Base-by-base conservation (phyloP, 2,329 filamentous ascomycete genomes). In the Nigrospora oryzae region DNA sequence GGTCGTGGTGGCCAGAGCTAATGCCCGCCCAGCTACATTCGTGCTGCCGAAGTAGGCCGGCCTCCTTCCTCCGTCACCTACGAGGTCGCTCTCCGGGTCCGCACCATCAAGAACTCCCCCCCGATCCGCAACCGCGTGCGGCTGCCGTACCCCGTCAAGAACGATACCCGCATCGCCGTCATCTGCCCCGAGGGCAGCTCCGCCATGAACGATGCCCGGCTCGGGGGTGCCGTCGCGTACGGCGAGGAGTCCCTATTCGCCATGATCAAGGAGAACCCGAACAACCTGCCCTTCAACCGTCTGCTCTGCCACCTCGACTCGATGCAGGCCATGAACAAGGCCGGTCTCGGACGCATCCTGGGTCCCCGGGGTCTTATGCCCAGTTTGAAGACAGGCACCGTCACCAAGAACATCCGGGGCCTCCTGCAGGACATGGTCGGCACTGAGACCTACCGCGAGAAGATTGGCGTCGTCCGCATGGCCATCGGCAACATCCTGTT, bases 361-460 rank as follows among this genome's bases (percentile, higher is more conserved):
- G 93, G 93, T 58, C 93, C 94, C 38, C 83, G 80, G 65, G 90
- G 90, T 3, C 66, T 98, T 59, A 97, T 98, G 93, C 93, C 93
- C 6, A 94, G 80, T 62, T 69, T 77, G 48, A 95, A 95, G 73
- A 81, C 81, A 50, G 89, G 89, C 52, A 97, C 93, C 1, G 86
- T 98, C 45, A 89, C 95, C 19, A 84, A 78, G 59, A 85, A 95
- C 61, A 77, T 95, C 14, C 76, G 76, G 44, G 65, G 73, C n/a
- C 76, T 82, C 32, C 86, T 98, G 57, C 79, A 78, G 56, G 87
- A 91, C 53, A 81, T 95, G 66, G 81, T 89, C 13, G 89, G 91
- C 49, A 88, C 83, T 44, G 86, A 83, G 43, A 82, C 90, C 54
- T 98, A 95, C 69, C 81, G 89, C 60, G 93, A 98, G 70, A 77